A percentile compares a stretch with the other conserved stretches of the same genome.
Evolutionary conservation across 805 yeast genomes (phyloP).

Genomic region (Nakazawaea ambrosiae): DNA sequence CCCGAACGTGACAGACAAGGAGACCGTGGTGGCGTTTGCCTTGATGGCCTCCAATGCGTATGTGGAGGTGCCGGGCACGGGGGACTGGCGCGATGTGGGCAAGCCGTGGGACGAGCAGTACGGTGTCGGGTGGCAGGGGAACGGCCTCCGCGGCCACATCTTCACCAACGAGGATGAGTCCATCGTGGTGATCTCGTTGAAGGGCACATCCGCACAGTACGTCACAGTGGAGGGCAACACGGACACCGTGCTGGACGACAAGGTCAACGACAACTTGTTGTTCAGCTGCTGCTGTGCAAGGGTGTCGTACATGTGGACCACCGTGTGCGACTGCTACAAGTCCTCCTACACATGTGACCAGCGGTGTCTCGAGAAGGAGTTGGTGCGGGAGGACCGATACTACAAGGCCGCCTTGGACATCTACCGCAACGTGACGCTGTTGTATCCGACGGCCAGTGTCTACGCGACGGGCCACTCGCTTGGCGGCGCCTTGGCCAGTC

Average conservation of each 20-base stretch:
- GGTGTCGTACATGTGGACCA: slow-evolving; percentile 83
- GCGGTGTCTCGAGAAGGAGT: slow-evolving; percentile 72
- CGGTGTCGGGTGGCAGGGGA: slow-evolving; percentile 80
- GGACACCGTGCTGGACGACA: slow-evolving; percentile 78
- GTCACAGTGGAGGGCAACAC: slow-evolving; percentile 40
- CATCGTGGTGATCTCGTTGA: slow-evolving; percentile 69
- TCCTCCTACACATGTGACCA: slow-evolving; percentile 84
- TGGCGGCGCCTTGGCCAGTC: slow-evolving; percentile 80
- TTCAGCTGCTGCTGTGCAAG: slow-evolving; percentile 97
- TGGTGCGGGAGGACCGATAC: slow-evolving; percentile 70
- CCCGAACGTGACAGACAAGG: slow-evolving; percentile 73
- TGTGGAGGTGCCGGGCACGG: slow-evolving; percentile 64
- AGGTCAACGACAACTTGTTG: slow-evolving; percentile 76
- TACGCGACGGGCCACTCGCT: slow-evolving; percentile 96
- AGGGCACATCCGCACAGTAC: slow-evolving; percentile 88
- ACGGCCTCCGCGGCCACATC: slow-evolving; percentile 87
- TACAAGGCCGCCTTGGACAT: slow-evolving; percentile 74
- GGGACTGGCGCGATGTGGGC: slow-evolving; percentile 83
- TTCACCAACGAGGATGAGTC: slow-evolving; percentile 54
- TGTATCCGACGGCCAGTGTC: slow-evolving; percentile 61
- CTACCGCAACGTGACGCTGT: slow-evolving; percentile 57
- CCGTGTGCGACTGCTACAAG: slow-evolving; percentile 91
- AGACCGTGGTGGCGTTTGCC: slow-evolving; percentile 71
- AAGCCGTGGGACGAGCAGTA: slow-evolving; percentile 47
- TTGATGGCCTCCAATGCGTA: slow-evolving; percentile 88